These are phyloP conservation scores for Neonectria coccinea DNA, from an alignment of 2,329 filamentous ascomycete species.

Conservation along the genomic window DNA sequence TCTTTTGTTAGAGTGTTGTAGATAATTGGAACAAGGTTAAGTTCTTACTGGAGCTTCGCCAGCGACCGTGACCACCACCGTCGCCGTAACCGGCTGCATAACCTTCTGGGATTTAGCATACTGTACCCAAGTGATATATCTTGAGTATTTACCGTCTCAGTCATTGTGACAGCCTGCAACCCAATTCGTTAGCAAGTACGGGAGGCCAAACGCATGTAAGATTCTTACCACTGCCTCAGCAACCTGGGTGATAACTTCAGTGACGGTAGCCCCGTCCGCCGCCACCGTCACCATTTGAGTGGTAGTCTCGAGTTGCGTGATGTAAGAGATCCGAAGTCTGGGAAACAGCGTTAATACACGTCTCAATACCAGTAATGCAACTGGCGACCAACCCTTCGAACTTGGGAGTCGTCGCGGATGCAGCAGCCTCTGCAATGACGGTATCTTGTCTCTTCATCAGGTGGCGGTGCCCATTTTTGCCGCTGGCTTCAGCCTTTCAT, in stretches of 20 bases:
- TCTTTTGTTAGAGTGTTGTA: slow-evolving; percentile 11
- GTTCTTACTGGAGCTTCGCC: slow-evolving; percentile 37
- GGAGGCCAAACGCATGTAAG: no score
- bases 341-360: slow-evolving; percentile 14
- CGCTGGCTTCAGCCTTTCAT: slow-evolving; percentile 33
- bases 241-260: slow-evolving; percentile 21
- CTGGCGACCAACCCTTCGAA: slow-evolving; percentile 41
- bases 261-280: slow-evolving; percentile 35
- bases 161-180: slow-evolving; percentile 34
- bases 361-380: no score
- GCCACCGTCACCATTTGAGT: slow-evolving; percentile 36
- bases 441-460: slow-evolving; percentile 36
- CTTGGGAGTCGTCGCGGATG: slow-evolving; percentile 22
- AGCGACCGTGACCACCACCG: slow-evolving; percentile 27
- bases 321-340: slow-evolving; percentile 41
- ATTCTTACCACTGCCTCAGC: slow-evolving; percentile 35
- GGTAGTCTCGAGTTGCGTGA: slow-evolving; percentile 39
- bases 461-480: slow-evolving; percentile 29
- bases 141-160: slow-evolving; percentile 21
- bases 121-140: neutral
- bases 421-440: slow-evolving; percentile 16
- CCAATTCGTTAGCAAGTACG: slow-evolving; percentile 6
- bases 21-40: neutral
- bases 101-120: slow-evolving; percentile 16
- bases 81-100: slow-evolving; percentile 27